Percentiles rank a stretch among this genome's conserved stretches.
Evolutionary conservation across 495 filamentous ascomycete species (phyloP).

Genomic region (Penicillium cosmopolitanum): DNA sequence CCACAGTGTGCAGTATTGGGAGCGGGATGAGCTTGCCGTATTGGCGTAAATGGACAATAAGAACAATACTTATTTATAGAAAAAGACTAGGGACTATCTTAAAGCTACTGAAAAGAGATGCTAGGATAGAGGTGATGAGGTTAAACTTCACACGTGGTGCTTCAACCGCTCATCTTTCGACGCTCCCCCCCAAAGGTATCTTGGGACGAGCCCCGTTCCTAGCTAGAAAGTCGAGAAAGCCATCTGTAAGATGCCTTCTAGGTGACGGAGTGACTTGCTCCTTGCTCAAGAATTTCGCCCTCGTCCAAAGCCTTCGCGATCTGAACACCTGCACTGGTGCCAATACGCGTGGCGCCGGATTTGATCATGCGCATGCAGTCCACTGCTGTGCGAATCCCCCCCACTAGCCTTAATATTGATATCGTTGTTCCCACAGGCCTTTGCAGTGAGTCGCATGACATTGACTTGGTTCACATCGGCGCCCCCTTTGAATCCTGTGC

Average conservation of each 20-base stretch:
- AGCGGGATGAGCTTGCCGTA: no score
- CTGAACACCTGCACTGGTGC: constrained; percentile 60
- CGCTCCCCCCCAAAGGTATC: no score
- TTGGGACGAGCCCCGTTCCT: no score
- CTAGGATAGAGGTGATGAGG: no score
- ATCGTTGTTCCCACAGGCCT: constrained; percentile 36
- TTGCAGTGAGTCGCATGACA: constrained; percentile 56
- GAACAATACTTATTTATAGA: no score
- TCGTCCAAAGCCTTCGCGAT: constrained; percentile 56
- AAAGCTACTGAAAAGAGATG: no score
- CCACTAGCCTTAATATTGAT: constrained; percentile 69
- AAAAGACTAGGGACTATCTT: no score
- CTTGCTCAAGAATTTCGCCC: constrained; percentile 28
- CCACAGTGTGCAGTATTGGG: no score
- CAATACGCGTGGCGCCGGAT: constrained; percentile 68
- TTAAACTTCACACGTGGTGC: no score
- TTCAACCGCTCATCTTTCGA: no score
- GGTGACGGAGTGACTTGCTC: constrained; percentile 20
- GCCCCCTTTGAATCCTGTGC: constrained; percentile 69
- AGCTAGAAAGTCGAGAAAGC: no score
- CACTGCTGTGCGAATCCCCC: constrained; percentile 59
- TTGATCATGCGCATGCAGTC: constrained; percentile 61
- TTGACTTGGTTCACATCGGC: constrained; percentile 59
- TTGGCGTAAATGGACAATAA: no score
- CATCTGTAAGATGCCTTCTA: not conserved